These are phyloP conservation scores for Cryomyces minteri DNA, from an alignment of 495 filamentous ascomycete species.

Conservation along the genomic window DNA sequence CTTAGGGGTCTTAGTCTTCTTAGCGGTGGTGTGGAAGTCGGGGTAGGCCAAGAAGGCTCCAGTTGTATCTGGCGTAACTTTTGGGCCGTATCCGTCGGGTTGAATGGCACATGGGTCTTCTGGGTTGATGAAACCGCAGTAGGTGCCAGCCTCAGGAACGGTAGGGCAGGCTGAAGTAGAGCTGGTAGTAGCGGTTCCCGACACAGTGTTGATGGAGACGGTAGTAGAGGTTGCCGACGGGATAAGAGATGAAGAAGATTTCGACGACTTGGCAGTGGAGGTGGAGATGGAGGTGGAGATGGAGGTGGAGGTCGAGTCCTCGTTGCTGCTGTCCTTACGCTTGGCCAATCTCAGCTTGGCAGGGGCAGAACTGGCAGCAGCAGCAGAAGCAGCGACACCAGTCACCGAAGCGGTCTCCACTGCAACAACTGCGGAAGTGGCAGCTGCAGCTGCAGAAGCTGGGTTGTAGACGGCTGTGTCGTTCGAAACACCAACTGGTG, in stretches of 20 bases:
- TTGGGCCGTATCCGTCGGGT: constrained; percentile 4
- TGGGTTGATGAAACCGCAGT: constrained; percentile 9
- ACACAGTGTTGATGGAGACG: background rate
- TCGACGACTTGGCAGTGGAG: background rate
- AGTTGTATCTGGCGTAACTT: constrained; percentile 5
- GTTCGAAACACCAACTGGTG: background rate
- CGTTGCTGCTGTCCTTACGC: background rate
- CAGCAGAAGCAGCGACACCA: constrained; percentile 4
- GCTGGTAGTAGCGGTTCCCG: constrained; percentile 1
- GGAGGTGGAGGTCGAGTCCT: background rate
- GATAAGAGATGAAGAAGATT: background rate
- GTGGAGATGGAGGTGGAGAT: background rate
- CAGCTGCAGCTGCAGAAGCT: constrained; percentile 1
- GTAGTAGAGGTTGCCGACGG: background rate
- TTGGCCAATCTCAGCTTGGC: background rate
- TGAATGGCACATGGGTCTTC: background rate
- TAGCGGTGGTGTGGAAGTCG: constrained; percentile 1
- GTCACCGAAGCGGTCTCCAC: constrained; percentile 2
- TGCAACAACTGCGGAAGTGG: background rate
- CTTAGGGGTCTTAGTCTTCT: constrained; percentile 16
- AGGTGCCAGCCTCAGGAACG: constrained; percentile 6
- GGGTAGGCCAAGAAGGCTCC: constrained; percentile 5
- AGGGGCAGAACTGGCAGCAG: background rate
- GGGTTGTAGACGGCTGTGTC: constrained; percentile 1
- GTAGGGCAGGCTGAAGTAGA: constrained; percentile 3